Evolutionary conservation across 108 stramenopile genomes (phyloP), one percentile per base, ranked within the genome.

Genomic region (Nitzschia putrida): DNA sequence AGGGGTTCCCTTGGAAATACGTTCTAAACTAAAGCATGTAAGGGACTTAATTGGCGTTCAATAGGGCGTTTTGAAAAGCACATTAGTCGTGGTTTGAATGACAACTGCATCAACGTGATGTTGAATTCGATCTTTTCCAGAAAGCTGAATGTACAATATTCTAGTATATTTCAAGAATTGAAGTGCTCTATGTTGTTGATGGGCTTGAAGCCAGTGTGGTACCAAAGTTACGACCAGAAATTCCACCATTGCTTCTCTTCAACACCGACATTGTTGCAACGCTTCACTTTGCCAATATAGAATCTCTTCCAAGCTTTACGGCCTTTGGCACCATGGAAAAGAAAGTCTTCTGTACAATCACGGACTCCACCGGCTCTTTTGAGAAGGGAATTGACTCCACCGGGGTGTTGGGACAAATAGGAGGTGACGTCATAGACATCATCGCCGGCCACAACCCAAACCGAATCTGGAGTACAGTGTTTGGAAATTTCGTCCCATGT

Each of bases 371-470:
- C 93, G 0, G 79, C 49, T 52, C 83, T 84, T 34, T 71, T 77
- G 38, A 94, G 51, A n/a, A 94, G 82, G 20, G 72, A 73, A n/a
- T 66, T 65, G 45, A 64, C 68, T 6, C 93, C 93, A 2, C 90
- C 93, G 4, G 93, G 93, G 73, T 94, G 93, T 20, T 61, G 64
- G 6, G 57, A 50, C 41, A 95, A 73, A 66, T 85, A 89, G 1
- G 74, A 66, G 2, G 94, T 92, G 16, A 78, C 91, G 76, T 95
- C 94, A 64, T 91, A 95, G 18, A 95, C 80, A 18, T 71, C 50
- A 49, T 76, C 73, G 7, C 90, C 90, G n/a, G 77, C 84, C 10
- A 95, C 79, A 22, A 95, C 72, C 94, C 94, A 95, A 39, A 85
- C 85, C 11, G 89, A 91, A 2, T 68, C 80, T 22, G 61, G 65